Percentiles rank a stretch among this genome's conserved stretches.
phyloP scores from a whole-genome alignment of 179 eudicot species.

The Camellia oleifera region DNA sequence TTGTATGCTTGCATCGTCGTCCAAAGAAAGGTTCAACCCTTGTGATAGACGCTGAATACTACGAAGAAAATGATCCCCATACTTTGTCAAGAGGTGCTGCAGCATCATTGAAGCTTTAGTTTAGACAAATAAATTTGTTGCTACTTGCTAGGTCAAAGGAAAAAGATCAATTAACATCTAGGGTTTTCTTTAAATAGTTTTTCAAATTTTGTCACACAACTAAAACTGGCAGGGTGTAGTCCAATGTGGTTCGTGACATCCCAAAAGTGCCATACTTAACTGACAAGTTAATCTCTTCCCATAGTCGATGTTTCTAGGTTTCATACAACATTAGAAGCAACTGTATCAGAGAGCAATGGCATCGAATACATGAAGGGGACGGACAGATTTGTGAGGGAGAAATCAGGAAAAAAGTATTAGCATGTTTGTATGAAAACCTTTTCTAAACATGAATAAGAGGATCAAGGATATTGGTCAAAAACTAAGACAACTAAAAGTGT shows the following conservation, averaged over 20 bases:
- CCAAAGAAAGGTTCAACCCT: conserved; percentile 53
- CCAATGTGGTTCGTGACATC: not conserved
- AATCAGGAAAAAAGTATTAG: not conserved
- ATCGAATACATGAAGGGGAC: not conserved
- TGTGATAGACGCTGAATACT: conserved; percentile 45
- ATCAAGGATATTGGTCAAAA: too few species aligned
- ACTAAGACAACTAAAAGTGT: too few species aligned
- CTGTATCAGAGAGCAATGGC: not conserved
- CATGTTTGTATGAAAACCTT: not conserved
- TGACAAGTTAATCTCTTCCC: not conserved
- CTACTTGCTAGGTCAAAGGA: not conserved
- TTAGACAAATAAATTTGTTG: not conserved
- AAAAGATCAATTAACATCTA: not conserved
- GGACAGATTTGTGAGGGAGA: not conserved
- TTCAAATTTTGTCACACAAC: too few species aligned
- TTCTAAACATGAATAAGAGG: not conserved
- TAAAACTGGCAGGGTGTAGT: too few species aligned
- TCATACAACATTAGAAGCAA: not conserved
- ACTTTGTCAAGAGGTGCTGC: conserved; percentile 58
- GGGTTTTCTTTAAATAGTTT: not conserved
- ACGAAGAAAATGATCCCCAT: conserved; percentile 71
- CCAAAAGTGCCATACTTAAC: not conserved
- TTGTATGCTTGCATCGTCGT: conserved; percentile 42
- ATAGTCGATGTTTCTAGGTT: not conserved
- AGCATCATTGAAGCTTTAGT: conserved; percentile 17